phyloP scores from a whole-genome alignment of 2,329 filamentous ascomycete species.

The Colletotrichum plurivorum region DNA sequence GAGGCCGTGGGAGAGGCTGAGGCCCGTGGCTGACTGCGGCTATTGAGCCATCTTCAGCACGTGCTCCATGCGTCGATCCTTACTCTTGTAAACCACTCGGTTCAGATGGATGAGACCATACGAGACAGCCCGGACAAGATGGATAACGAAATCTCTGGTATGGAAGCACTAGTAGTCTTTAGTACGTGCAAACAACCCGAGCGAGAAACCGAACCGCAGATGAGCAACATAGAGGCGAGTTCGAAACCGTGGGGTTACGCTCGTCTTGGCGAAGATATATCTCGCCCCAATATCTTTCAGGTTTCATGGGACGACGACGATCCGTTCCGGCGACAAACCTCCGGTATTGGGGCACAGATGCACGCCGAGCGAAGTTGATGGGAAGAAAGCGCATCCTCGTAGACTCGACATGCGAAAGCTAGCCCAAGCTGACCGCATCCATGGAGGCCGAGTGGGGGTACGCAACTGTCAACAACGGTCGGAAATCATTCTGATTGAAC shows the following conservation, averaged over 20 bases:
- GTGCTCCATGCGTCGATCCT: background rate
- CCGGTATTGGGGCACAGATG: background rate
- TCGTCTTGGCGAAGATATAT: background rate
- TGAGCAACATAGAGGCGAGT: background rate
- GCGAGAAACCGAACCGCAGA: background rate
- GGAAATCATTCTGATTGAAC: conserved; percentile 1
- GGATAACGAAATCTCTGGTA: too few relatives aligned
- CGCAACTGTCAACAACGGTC: background rate
- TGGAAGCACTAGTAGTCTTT: too few relatives aligned
- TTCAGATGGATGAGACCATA: background rate
- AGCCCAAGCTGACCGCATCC: background rate
- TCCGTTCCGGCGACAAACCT: background rate
- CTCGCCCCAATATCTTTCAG: background rate
- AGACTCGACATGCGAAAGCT: background rate
- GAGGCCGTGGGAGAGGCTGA: conserved; percentile 3
- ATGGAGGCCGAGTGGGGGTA: background rate
- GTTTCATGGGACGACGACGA: background rate
- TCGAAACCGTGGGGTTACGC: background rate
- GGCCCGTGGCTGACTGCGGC: conserved; percentile 3
- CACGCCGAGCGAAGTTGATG: background rate
- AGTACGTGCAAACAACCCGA: too few relatives aligned
- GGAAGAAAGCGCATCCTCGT: background rate
- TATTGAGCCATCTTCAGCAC: too few relatives aligned
- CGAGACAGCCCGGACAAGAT: background rate
- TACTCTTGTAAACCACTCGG: background rate